Conservation (phyloP, 345 rosid species). For the Melaleuca alternifolia region DNA sequence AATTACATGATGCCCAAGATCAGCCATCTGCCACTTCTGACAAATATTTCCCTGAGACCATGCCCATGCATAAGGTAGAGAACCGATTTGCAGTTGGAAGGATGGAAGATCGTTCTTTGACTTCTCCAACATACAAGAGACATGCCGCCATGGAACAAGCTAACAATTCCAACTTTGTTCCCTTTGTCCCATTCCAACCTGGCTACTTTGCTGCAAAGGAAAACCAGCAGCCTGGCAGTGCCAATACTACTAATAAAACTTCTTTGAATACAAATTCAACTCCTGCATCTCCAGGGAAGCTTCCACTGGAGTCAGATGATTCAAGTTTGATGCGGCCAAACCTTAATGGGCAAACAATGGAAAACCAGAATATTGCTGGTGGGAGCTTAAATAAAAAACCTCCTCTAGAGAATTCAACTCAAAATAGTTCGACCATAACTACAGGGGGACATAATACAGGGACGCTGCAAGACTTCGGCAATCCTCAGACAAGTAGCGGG, state of each 20-base stretch:
- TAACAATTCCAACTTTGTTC: conserved; percentile 45
- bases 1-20: conserved; percentile 48
- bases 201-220: conserved; percentile 57
- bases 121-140: conserved; percentile 67
- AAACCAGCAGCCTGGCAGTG: conserved; percentile 17
- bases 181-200: conserved; percentile 84
- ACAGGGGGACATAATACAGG: neutral
- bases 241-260: conserved; percentile 9
- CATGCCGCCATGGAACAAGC: conserved; percentile 41
- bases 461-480: conserved; percentile 8
- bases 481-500: neutral
- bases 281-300: conserved; percentile 11
- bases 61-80: conserved; percentile 79
- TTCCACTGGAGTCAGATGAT: conserved; percentile 5
- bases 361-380: conserved; percentile 12
- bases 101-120: conserved; percentile 67
- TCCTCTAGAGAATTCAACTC: conserved; percentile 1
- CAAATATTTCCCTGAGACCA: conserved; percentile 55
- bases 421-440: neutral
- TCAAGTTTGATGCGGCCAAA: neutral
- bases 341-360: conserved; percentile 1
- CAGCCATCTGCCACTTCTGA: conserved; percentile 25
- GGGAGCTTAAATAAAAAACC: conserved; percentile 2
- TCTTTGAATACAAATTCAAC: conserved; percentile 12
- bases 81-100: conserved; percentile 72